Evolutionary conservation across 768 basidiomycete species (phyloP).

Genomic region (Amanita rubescens): DNA sequence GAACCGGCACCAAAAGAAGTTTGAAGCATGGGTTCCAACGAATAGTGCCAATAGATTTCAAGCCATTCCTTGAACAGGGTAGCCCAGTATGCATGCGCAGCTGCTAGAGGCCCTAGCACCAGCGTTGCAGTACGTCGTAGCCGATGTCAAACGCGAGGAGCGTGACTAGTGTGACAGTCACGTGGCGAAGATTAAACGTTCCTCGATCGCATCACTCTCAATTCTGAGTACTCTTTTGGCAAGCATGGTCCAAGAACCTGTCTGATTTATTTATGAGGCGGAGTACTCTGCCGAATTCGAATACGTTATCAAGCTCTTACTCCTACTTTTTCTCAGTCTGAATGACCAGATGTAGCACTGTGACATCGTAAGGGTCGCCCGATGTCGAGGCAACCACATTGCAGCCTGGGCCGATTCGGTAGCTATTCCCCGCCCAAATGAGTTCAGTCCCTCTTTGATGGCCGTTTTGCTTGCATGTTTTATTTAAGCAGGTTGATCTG

Average conservation of each 20-base stretch:
- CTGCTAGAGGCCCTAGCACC: not conserved
- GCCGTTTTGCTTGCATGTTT: not conserved
- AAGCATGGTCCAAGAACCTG: not conserved
- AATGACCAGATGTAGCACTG: not conserved
- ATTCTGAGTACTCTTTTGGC: not conserved
- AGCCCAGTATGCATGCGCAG: slow-evolving; percentile 38
- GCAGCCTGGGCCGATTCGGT: not conserved
- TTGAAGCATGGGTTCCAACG: not conserved
- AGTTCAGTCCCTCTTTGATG: not conserved
- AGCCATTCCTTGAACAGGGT: slow-evolving; percentile 32
- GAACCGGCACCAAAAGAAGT: not conserved
- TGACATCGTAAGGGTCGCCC: too few species aligned
- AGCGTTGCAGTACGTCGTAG: not conserved
- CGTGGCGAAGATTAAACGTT: not conserved
- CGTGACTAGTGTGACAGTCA: slow-evolving; percentile 2
- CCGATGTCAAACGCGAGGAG: not conserved
- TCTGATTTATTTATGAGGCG: not conserved
- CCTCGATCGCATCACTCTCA: not conserved
- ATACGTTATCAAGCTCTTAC: slow-evolving; percentile 3
- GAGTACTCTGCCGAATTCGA: not conserved
- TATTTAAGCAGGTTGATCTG: slow-evolving; percentile 4
- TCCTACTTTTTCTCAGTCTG: not conserved
- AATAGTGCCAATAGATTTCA: slow-evolving; percentile 17
- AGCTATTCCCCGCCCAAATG: not conserved
- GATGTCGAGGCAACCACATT: not conserved